These are phyloP conservation scores for Pseudomicrostroma phylloplanum DNA, from an alignment of 1,284 basidiomycete genomes.

Conservation along the genomic window DNA sequence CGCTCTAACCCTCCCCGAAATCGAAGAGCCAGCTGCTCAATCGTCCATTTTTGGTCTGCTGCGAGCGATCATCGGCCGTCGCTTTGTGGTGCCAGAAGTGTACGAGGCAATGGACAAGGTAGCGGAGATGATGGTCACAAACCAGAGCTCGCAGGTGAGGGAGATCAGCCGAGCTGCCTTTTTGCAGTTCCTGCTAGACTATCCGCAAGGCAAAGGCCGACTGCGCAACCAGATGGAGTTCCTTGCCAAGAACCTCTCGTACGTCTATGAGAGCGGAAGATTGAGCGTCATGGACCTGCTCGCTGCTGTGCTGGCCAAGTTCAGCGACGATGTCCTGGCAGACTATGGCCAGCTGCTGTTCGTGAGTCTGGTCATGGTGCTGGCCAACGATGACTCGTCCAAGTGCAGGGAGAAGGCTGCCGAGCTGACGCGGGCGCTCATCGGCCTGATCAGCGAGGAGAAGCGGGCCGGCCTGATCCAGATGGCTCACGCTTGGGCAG, in stretches of 20 bases:
- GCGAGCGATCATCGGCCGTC: constrained; percentile 81
- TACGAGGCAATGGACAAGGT: constrained; percentile 96
- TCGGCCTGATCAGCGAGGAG: constrained; percentile 63
- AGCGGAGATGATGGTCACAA: constrained; percentile 89
- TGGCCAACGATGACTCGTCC: constrained; percentile 86
- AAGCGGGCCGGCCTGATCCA: constrained; percentile 61
- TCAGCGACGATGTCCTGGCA: constrained; percentile 67
- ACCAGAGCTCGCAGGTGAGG: constrained; percentile 81
- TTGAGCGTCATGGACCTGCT: constrained; percentile 87
- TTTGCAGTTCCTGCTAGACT: constrained; percentile 92
- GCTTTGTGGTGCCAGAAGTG: constrained; percentile 89
- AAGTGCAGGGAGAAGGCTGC: constrained; percentile 83
- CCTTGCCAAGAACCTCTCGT: constrained; percentile 86
- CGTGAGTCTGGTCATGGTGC: constrained; percentile 80
- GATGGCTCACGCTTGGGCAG: constrained; percentile 75
- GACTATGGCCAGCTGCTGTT: constrained; percentile 87
- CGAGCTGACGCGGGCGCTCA: constrained; percentile 70
- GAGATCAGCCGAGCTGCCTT: constrained; percentile 82
- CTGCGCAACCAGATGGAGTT: constrained; percentile 83
- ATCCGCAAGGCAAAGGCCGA: constrained; percentile 89
- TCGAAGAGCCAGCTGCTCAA: constrained; percentile 90
- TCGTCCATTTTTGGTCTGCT: constrained; percentile 79
- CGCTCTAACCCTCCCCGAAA: constrained; percentile 75
- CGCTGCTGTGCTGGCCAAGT: constrained; percentile 74
- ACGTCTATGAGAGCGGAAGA: constrained; percentile 82